These are phyloP conservation scores for Yamadazyma phyllophila DNA, from an alignment of 805 yeast genomes.

Conservation along the genomic window DNA sequence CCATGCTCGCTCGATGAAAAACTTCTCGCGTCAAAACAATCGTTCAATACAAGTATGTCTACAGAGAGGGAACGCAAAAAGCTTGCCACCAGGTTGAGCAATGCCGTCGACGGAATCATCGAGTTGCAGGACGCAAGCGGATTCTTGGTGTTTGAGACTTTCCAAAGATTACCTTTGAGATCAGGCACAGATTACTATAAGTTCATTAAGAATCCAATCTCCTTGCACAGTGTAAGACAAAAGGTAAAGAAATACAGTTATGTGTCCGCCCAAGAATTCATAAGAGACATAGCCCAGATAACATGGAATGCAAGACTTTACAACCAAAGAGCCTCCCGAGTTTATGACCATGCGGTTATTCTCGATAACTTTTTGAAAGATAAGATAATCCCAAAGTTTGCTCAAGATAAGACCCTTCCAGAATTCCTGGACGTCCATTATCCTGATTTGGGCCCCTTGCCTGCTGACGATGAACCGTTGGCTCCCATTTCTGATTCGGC, in stretches of 20 bases:
- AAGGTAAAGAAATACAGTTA: conserved; percentile 54
- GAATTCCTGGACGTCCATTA: conserved; percentile 41
- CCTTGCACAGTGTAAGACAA: conserved; percentile 59
- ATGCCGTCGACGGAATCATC: conserved; percentile 39
- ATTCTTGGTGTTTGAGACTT: conserved; percentile 49
- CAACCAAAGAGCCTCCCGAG: conserved; percentile 66
- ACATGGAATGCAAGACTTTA: conserved; percentile 88
- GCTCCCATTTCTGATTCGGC: not conserved
- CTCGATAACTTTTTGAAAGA: conserved; percentile 52
- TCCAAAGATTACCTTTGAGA: conserved; percentile 71
- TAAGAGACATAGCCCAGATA: conserved; percentile 77
- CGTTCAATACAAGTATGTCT: conserved; percentile 4
- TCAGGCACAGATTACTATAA: conserved; percentile 78
- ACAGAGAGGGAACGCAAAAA: conserved; percentile 38
- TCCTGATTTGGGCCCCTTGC: conserved; percentile 71
- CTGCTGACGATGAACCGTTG: conserved; percentile 37
- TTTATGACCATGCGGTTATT: conserved; percentile 65
- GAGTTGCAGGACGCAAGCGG: conserved; percentile 42
- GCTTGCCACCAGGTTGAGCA: conserved; percentile 29
- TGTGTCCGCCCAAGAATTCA: conserved; percentile 61
- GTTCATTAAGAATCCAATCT: conserved; percentile 75
- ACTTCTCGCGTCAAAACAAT: conserved; percentile 9
- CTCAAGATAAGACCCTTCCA: conserved; percentile 36
- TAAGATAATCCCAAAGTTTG: conserved; percentile 48
- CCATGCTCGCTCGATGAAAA: conserved; percentile 7